Percentiles rank a stretch among this genome's conserved stretches.
These are phyloP conservation scores for Lithocarpus polystachyus DNA, from an alignment of 306 rosid genomes.

Conservation along the genomic window DNA sequence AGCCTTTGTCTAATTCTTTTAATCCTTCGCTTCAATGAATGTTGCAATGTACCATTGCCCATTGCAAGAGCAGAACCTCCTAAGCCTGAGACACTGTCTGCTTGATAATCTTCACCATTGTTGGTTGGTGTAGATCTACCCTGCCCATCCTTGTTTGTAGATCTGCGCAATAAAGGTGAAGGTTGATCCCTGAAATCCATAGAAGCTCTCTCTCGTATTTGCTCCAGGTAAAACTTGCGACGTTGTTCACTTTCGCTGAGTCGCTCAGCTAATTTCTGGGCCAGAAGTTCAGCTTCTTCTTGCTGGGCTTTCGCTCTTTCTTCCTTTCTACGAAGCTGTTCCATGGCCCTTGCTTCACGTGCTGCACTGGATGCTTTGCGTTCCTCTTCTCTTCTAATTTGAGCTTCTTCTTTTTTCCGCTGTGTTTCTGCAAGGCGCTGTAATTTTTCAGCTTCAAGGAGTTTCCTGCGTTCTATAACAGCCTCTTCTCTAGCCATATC, in stretches of 20 bases:
- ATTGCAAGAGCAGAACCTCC: slow-evolving; percentile 59
- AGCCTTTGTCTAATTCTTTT: slow-evolving; percentile 93
- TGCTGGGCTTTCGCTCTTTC: slow-evolving; percentile 98
- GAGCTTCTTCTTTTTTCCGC: slow-evolving; percentile 97
- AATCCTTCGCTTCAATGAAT: slow-evolving; percentile 82
- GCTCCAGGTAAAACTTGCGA: slow-evolving; percentile 88
- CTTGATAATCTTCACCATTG: slow-evolving; percentile 62
- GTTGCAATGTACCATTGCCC: slow-evolving; percentile 60
- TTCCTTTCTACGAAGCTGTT: slow-evolving; percentile 93
- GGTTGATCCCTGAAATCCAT: slow-evolving; percentile 97
- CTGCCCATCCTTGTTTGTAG: slow-evolving; percentile 68
- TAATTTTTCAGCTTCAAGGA: slow-evolving; percentile 93
- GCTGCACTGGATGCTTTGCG: slow-evolving; percentile 99
- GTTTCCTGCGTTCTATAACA: slow-evolving; percentile 86
- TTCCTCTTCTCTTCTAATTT: slow-evolving; percentile 93
- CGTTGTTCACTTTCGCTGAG: slow-evolving; percentile 97
- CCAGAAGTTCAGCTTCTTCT: slow-evolving; percentile 98
- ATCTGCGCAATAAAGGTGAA: slow-evolving; percentile 81
- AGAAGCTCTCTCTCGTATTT: slow-evolving; percentile 95
- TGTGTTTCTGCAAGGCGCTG: slow-evolving; percentile 98
- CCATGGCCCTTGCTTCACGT: slow-evolving; percentile 91
- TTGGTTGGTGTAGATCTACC: slow-evolving; percentile 58
- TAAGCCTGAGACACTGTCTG: slow-evolving; percentile 43
- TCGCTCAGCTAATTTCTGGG: slow-evolving; percentile 96
- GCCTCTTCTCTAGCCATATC: slow-evolving; percentile 99